These are phyloP conservation scores for Populus deltoides DNA, from an alignment of 345 rosid genomes.

Conservation along the genomic window DNA sequence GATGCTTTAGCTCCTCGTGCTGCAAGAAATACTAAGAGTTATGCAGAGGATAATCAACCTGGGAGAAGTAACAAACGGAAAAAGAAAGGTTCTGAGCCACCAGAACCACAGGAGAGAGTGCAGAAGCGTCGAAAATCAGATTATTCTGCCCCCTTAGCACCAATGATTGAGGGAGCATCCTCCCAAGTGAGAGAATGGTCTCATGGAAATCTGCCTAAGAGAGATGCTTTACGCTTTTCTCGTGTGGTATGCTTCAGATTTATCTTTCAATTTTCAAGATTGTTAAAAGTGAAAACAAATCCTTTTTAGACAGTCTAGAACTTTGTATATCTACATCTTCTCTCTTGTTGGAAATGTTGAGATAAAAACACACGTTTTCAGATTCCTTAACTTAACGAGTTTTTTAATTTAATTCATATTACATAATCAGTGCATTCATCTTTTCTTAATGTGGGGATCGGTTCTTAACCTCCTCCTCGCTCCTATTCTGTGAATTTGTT, in stretches of 20 bases:
- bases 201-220: slow-evolving; percentile 86
- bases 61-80: slow-evolving; percentile 78
- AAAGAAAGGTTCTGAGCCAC: slow-evolving; percentile 75
- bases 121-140: slow-evolving; percentile 85
- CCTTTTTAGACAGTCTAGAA: neutral
- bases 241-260: slow-evolving; percentile 60
- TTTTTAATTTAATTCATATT: neutral
- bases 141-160: slow-evolving; percentile 51
- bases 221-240: slow-evolving; percentile 91
- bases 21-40: slow-evolving; percentile 87
- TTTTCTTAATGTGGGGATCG: neutral
- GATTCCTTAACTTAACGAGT: neutral
- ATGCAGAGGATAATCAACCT: slow-evolving; percentile 75
- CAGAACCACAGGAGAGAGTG: slow-evolving; percentile 60
- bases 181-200: slow-evolving; percentile 99
- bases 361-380: neutral
- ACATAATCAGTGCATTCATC: neutral
- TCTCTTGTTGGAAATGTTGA: neutral
- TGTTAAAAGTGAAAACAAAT: neutral
- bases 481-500: neutral
- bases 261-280: neutral
- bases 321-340: neutral
- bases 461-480: neutral
- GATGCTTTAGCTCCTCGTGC: slow-evolving; percentile 95
- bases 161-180: slow-evolving; percentile 85